Percentiles rank a stretch among this genome's conserved stretches.
Evolutionary conservation across 106 monocot genomes (phyloP).

Genomic region (Platanthera zijinensis): DNA sequence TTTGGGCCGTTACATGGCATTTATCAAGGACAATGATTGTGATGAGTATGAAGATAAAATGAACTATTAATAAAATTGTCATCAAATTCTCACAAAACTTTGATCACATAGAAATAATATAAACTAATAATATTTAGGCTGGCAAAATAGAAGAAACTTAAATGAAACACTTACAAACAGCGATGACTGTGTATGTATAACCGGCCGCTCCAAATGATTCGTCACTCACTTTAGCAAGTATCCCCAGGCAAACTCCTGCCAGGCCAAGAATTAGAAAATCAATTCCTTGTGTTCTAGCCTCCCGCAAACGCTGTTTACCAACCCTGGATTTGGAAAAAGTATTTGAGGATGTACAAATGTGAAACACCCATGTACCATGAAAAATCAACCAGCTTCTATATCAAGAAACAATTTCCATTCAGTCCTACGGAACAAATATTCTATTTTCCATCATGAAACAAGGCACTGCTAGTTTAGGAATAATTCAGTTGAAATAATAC

Average conservation of each 20-base stretch:
- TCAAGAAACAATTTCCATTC: neutral
- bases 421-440: neutral
- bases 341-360: neutral
- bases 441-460: neutral
- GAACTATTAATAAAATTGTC: neutral
- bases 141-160: neutral
- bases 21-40: neutral
- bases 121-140: neutral
- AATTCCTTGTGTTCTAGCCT: conserved; percentile 69
- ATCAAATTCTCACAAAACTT: neutral
- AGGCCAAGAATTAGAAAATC: conserved; percentile 70
- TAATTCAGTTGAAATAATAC: conserved; percentile 18
- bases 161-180: conserved; percentile 61
- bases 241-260: conserved; percentile 75
- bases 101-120: neutral
- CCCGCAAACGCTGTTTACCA: conserved; percentile 66
- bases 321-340: conserved; percentile 29
- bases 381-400: conserved; percentile 2
- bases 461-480: neutral
- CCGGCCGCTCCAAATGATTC: conserved; percentile 61
- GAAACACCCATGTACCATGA: neutral
- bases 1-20: too few relatives aligned
- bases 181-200: conserved; percentile 82
- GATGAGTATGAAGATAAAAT: neutral
- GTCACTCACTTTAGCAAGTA: conserved; percentile 69